phyloP scores from a whole-genome alignment of 306 rosid genomes.

The Mimosa bimucronata region DNA sequence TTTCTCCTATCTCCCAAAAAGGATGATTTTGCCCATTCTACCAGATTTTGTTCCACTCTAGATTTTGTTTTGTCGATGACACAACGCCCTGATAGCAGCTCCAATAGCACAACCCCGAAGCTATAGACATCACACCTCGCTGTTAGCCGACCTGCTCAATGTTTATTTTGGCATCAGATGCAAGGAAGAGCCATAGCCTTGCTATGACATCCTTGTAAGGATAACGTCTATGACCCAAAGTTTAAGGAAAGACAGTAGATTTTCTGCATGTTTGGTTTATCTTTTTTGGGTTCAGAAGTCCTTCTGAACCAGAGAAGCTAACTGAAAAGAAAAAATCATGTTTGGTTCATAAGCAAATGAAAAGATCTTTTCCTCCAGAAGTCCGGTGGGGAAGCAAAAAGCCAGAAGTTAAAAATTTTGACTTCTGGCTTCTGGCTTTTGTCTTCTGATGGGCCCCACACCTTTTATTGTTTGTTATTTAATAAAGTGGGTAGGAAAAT shows the following conservation, averaged over 20 bases:
- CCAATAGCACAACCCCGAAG: slow-evolving; percentile 90
- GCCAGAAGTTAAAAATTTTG: too few relatives aligned
- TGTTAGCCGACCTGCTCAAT: slow-evolving; percentile 78
- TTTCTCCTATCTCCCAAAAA: slow-evolving; percentile 76
- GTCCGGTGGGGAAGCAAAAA: too few relatives aligned
- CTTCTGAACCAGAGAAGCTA: too few relatives aligned
- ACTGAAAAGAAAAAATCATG: too few relatives aligned
- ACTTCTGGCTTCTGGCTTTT: too few relatives aligned
- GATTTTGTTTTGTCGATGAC: slow-evolving; percentile 71
- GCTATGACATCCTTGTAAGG: not conserved
- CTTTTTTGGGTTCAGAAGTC: too few relatives aligned
- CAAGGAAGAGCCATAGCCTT: not conserved
- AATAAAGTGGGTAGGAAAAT: too few relatives aligned
- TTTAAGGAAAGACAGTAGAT: not conserved
- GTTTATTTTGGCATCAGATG: slow-evolving; percentile 3
- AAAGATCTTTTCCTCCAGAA: too few relatives aligned
- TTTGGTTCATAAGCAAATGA: too few relatives aligned
- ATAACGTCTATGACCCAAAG: not conserved
- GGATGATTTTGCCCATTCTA: slow-evolving; percentile 77
- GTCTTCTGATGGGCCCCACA: too few relatives aligned
- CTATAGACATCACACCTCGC: slow-evolving; percentile 90
- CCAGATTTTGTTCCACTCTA: slow-evolving; percentile 72
- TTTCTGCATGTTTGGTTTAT: too few relatives aligned
- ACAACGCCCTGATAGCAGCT: slow-evolving; percentile 75
- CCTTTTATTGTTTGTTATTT: too few relatives aligned